Evolutionary conservation across 257 asterid species (phyloP), one percentile per base, ranked within the genome.

Genomic region (Gentiana dahurica): DNA sequence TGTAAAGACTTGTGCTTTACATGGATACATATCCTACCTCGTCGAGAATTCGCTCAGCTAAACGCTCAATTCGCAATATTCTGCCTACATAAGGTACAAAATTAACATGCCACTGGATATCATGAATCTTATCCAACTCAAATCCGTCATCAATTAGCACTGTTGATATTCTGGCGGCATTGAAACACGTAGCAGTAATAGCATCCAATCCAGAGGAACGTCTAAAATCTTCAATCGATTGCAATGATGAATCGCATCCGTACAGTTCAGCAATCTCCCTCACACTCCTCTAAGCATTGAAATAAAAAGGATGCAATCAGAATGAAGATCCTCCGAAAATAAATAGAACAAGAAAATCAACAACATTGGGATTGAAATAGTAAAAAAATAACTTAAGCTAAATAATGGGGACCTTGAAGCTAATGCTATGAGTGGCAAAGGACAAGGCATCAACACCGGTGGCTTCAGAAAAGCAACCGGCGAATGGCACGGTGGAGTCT

Each of bases 81-180:
- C 93, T 83, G 55, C 93, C 90, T 57, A 91, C 94, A 55, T 58
- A 62, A 39, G 89, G 85, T 35, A 85, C 71, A 65, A 79, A 85
- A 24, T 60, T 72, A 67, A 68, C 65, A 73, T 87, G 96, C 98
- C 98, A 87, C 51, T 75, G 75, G 55, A 85, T 66, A 55, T 70
- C 89, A 12, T 60, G 50, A 67, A 33, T 84, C 67, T 83, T 81
- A 71, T 87, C 90, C 54, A 91, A 60, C 64, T 74, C 77, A 51
- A 87, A 65, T 60, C 94, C 96, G 68, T 87, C 96, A 61, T 91
- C 98, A 71, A 91, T 87, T 35, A 91, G 82, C 56, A 91, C 11
- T 35, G 83, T 75, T 10, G 84, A 77, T 38, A 85, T 81, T 60
- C 76, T 69, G 59, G 96, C 86, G 59, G 92, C 86, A 50, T 59